These are phyloP conservation scores for Corymbia maculata DNA, from an alignment of 345 rosid genomes.

Conservation along the genomic window DNA sequence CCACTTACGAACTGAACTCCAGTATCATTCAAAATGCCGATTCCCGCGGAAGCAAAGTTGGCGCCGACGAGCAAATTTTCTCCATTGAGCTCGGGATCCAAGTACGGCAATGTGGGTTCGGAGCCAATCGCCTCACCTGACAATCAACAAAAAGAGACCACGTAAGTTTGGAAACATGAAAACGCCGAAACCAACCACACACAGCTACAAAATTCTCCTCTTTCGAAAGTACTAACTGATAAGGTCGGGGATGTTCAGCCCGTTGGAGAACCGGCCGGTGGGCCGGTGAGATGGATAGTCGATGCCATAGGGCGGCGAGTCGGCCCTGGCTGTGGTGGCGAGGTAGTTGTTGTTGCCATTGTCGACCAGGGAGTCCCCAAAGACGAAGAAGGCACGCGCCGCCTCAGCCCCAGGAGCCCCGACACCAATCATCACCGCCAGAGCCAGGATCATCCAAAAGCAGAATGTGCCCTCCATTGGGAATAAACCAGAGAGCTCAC, in stretches of 20 bases:
- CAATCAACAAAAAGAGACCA: neutral
- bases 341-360: conserved; percentile 44
- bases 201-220: neutral
- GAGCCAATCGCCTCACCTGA: conserved; percentile 5
- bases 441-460: neutral
- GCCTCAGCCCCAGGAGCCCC: neutral
- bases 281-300: conserved; percentile 11
- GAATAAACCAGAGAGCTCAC: neutral
- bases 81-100: conserved; percentile 5
- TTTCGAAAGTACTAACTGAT: conserved; percentile 6
- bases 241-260: conserved; percentile 36
- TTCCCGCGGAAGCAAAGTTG: conserved; percentile 13
- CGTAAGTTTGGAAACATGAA: neutral
- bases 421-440: neutral
- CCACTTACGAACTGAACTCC: conserved; percentile 7
- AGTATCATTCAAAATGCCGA: conserved; percentile 9
- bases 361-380: conserved; percentile 39
- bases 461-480: neutral
- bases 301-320: conserved; percentile 30
- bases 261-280: conserved; percentile 24
- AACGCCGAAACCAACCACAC: neutral
- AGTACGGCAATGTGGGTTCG: conserved; percentile 6
- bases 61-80: conserved; percentile 4
- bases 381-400: conserved; percentile 5
- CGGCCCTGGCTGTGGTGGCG: conserved; percentile 38